A percentile compares a stretch with the other conserved stretches of the same genome.
phyloP scores from a whole-genome alignment of 495 filamentous ascomycete genomes.

The Tuber aestivum region DNA sequence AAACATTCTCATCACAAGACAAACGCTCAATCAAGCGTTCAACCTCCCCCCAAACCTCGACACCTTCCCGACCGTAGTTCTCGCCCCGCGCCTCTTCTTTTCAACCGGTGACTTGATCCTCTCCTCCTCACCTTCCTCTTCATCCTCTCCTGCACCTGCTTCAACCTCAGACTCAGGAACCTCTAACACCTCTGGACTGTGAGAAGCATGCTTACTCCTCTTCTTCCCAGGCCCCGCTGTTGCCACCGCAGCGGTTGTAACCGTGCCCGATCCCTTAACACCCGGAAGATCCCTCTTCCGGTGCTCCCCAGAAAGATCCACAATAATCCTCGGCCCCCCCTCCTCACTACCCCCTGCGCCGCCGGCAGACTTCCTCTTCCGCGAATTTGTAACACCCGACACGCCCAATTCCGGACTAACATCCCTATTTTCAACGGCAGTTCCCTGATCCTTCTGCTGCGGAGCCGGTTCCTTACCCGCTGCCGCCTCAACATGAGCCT shows the following conservation, averaged over 20 bases:
- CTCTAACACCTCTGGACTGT: not conserved
- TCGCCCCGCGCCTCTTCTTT: constrained; percentile 22
- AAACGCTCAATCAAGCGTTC: constrained; percentile 1
- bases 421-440: not conserved
- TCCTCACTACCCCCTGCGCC: not conserved
- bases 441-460: not conserved
- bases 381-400: not conserved
- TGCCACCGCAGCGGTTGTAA: not conserved
- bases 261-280: not conserved
- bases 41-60: not conserved
- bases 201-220: not conserved
- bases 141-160: constrained; percentile 41
- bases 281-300: not conserved
- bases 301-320: not conserved
- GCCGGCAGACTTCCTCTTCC: not conserved
- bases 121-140: constrained; percentile 37
- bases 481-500: not conserved
- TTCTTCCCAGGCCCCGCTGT: not conserved
- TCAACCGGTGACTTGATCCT: constrained; percentile 27
- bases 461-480: not conserved
- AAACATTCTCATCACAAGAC: not conserved
- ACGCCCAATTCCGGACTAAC: constrained; percentile 2
- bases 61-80: not conserved
- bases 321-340: not conserved
- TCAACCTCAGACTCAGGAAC: constrained; percentile 35